Conservation (phyloP, 129 eudicot species). For the Daucus carota region DH1_v3.0 NC_030386.2:35914501-35915000, state of each 20-base stretch:
- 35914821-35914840: constrained; percentile 45
- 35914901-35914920: not conserved
- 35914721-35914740: constrained; percentile 69
- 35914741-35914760: constrained; percentile 84
- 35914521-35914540: not conserved
- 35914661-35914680: constrained; percentile 74
- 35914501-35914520: not conserved
- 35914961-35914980: constrained; percentile 7
- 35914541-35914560: not conserved
- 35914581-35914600: constrained; percentile 55
- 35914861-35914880: constrained; percentile 66
- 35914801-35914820: constrained; percentile 32
- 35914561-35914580: not conserved
- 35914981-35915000: constrained; percentile 85
- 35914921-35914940: not conserved
- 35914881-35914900: not conserved
- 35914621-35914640: constrained; percentile 88
- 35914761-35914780: constrained; percentile 98
- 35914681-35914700: constrained; percentile 60
- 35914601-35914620: constrained; percentile 86
- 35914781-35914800: constrained; percentile 46
- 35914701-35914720: constrained; percentile 86
- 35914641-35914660: constrained; percentile 85
- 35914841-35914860: constrained; percentile 66
- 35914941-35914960: not conserved